Conservation (phyloP, 495 filamentous ascomycete genomes). For the Umbilicaria muhlenbergii region DNA sequence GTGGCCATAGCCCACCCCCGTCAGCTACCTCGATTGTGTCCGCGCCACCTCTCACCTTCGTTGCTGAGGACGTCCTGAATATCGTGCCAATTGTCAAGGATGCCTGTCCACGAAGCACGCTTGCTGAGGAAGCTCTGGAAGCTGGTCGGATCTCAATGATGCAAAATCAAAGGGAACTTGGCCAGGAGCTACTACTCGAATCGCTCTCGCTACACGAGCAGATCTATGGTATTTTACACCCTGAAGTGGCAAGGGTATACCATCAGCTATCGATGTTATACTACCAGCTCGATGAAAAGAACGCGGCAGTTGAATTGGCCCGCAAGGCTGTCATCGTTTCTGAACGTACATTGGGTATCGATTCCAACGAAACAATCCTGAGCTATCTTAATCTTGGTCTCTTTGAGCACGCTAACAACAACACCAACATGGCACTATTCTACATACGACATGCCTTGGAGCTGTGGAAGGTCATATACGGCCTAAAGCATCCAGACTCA, state of each 20-base stretch:
- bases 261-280: conserved; percentile 89
- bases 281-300: conserved; percentile 91
- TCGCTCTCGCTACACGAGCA: conserved; percentile 94
- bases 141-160: conserved; percentile 88
- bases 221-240: conserved; percentile 95
- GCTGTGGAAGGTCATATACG: conserved; percentile 95
- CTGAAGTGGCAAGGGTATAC: conserved; percentile 91
- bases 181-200: conserved; percentile 89
- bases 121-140: conserved; percentile 92
- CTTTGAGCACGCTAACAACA: conserved; percentile 84
- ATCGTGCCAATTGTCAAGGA: conserved; percentile 90
- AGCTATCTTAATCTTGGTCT: conserved; percentile 90
- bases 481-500: conserved; percentile 82
- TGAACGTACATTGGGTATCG: conserved; percentile 86
- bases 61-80: conserved; percentile 74
- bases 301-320: conserved; percentile 83
- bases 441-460: conserved; percentile 89
- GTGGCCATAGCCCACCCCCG: conserved; percentile 34
- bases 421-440: conserved; percentile 65
- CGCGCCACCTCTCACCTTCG: conserved; percentile 43
- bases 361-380: conserved; percentile 83
- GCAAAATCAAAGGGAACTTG: conserved; percentile 88
- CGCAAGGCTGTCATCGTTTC: conserved; percentile 93
- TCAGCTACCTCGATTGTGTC: conserved; percentile 23
- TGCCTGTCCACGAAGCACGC: conserved; percentile 67